These are phyloP conservation scores for Penicillium arizonense DNA, from an alignment of 495 filamentous ascomycete genomes.

Conservation along the genomic window DNA sequence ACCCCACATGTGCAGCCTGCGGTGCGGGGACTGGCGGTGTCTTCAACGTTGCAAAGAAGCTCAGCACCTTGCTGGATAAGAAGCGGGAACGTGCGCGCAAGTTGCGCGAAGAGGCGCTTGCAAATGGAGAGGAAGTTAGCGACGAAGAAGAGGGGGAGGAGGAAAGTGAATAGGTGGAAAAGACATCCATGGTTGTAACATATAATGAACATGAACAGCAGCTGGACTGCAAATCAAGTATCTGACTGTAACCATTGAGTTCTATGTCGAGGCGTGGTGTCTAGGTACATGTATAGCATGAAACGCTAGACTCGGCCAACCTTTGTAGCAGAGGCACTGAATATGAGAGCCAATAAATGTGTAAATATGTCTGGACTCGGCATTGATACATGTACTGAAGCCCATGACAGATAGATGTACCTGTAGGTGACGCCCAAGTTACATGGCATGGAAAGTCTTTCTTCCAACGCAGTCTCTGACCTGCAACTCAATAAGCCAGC, in stretches of 20 bases:
- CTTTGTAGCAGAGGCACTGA: too few relatives aligned
- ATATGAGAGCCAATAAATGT: too few relatives aligned
- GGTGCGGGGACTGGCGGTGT: slow-evolving; percentile 81
- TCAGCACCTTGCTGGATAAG: slow-evolving; percentile 78
- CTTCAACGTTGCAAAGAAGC: slow-evolving; percentile 83
- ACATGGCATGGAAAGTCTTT: too few relatives aligned
- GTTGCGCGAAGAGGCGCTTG: slow-evolving; percentile 67
- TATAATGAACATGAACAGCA: background rate
- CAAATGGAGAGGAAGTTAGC: slow-evolving; percentile 66
- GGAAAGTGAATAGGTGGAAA: slow-evolving; percentile 3
- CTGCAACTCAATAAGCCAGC: too few relatives aligned
- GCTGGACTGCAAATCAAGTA: background rate
- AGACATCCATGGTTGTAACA: background rate
- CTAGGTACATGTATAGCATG: background rate
- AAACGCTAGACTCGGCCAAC: too few relatives aligned
- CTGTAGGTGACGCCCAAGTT: too few relatives aligned
- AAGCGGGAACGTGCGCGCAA: slow-evolving; percentile 71
- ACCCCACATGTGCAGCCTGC: slow-evolving; percentile 82
- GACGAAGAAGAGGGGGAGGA: slow-evolving; percentile 54
- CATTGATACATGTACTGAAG: too few relatives aligned
- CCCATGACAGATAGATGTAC: too few relatives aligned
- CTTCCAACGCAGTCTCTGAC: too few relatives aligned
- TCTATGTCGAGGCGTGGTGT: background rate
- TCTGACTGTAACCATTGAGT: slow-evolving; percentile 21
- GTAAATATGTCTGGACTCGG: too few relatives aligned